These are phyloP conservation scores for Termitomyces sp. DNA, from an alignment of 768 basidiomycete genomes.

Conservation along the genomic window DNA sequence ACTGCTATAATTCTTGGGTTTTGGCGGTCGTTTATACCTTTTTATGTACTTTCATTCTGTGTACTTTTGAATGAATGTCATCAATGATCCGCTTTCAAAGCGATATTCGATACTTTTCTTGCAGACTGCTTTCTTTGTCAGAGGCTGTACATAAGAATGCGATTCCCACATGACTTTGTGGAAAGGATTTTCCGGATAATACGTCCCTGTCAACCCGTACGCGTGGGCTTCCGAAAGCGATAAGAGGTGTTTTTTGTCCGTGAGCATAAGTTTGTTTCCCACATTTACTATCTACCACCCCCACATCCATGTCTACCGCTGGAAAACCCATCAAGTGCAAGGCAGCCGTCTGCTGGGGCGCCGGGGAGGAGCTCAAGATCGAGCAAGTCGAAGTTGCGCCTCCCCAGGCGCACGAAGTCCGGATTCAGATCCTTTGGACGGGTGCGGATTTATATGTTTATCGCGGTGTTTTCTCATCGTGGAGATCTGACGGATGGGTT, in stretches of 20 bases:
- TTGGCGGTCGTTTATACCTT: constrained; percentile 43
- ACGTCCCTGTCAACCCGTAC: no score
- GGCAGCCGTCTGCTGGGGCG: constrained; percentile 95
- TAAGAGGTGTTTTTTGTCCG: no score
- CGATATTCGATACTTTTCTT: not conserved
- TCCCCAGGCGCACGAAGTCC: constrained; percentile 85
- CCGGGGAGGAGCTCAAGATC: constrained; percentile 78
- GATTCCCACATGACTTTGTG: no score
- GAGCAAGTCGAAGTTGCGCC: constrained; percentile 95
- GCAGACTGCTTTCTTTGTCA: no score
- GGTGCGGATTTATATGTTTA: constrained; percentile 52
- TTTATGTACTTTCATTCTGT: no score
- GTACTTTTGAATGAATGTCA: constrained; percentile 13
- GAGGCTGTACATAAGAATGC: no score
- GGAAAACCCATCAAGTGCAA: constrained; percentile 85
- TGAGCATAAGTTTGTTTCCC: not conserved
- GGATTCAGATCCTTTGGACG: constrained; percentile 89
- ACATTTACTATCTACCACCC: not conserved
- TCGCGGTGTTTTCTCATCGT: not conserved
- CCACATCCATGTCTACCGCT: constrained; percentile 61
- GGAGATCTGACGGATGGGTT: not conserved
- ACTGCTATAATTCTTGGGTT: constrained; percentile 26
- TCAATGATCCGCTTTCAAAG: constrained; percentile 28
- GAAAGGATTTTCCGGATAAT: no score
- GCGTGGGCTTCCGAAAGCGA: no score